A percentile compares a stretch with the other conserved stretches of the same genome.
Conservation (phyloP, 805 yeast species). For the Metschnikowia colocasiae region DNA sequence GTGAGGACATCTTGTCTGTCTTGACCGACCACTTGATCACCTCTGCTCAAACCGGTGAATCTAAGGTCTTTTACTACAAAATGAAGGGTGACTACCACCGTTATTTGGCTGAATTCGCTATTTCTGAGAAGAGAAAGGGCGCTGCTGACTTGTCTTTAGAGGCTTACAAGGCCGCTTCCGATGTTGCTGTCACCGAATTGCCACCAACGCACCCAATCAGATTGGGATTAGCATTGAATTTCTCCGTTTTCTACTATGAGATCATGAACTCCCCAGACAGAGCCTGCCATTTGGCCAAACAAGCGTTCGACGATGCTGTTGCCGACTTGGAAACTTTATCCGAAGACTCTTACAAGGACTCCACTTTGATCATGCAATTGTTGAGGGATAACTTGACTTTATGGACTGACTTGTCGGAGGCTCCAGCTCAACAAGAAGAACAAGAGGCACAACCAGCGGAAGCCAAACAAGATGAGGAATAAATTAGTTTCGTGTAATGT, state of each 20-base stretch:
- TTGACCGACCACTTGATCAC: conserved; percentile 88
- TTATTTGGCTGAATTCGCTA: conserved; percentile 95
- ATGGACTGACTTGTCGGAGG: conserved; percentile 96
- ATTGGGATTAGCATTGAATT: conserved; percentile 94
- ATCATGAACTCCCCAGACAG: conserved; percentile 97
- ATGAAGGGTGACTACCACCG: conserved; percentile 99
- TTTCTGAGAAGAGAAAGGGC: conserved; percentile 84
- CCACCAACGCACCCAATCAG: conserved; percentile 99
- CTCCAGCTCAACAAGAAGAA: conserved; percentile 46
- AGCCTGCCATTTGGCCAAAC: conserved; percentile 98
- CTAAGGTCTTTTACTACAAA: conserved; percentile 96
- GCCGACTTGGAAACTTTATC: conserved; percentile 97
- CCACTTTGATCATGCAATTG: conserved; percentile 98
- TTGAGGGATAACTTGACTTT: conserved; percentile 96
- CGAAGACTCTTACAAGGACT: conserved; percentile 97
- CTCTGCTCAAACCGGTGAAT: conserved; percentile 93
- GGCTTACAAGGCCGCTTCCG: conserved; percentile 93
- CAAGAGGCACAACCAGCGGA: conserved; percentile 22
- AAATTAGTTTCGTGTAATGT: conserved; percentile 16
- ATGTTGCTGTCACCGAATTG: conserved; percentile 92
- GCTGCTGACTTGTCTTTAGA: conserved; percentile 91
- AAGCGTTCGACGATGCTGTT: conserved; percentile 98
- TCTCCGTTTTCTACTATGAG: conserved; percentile 97
- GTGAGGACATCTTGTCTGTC: conserved; percentile 89
- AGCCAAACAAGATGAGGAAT: conserved; percentile 27